Evolutionary conservation across 2,329 filamentous ascomycete genomes (phyloP).

Genomic region (Calonectria multiphialidica): DNA sequence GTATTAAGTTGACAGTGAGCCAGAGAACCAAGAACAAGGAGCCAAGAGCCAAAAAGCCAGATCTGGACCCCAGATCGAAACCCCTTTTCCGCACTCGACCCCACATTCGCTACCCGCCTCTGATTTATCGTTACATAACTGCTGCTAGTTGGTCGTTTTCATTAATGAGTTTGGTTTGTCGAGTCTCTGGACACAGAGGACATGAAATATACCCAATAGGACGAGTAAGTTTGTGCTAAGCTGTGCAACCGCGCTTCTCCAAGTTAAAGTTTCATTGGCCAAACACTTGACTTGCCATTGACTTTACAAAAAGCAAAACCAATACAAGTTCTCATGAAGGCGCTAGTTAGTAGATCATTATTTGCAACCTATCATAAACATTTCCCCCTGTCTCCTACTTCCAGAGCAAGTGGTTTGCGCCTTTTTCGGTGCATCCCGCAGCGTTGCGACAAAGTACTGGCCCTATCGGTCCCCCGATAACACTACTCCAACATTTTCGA

Average conservation of each 20-base stretch:
- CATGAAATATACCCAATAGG: background rate
- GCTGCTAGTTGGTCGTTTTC: background rate
- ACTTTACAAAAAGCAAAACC: background rate
- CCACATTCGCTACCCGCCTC: background rate
- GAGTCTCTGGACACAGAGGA: no score
- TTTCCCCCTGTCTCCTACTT: no score
- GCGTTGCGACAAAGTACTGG: background rate
- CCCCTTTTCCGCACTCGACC: background rate
- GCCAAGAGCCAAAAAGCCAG: background rate
- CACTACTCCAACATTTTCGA: background rate
- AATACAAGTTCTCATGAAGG: background rate
- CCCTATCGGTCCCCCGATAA: background rate
- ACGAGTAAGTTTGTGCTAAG: background rate
- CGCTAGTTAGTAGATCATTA: background rate
- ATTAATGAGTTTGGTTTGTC: no score
- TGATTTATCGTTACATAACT: background rate
- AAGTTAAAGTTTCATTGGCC: background rate
- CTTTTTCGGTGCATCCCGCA: background rate
- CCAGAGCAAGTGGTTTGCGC: no score
- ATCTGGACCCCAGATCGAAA: background rate
- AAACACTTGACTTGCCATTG: background rate
- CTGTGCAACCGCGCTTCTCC: background rate
- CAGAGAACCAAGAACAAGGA: no score
- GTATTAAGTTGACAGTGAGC: background rate
- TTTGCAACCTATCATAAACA: no score